Evolutionary conservation across 345 rosid species (phyloP).

Genomic region (Tarenaya hassleriana): DNA sequence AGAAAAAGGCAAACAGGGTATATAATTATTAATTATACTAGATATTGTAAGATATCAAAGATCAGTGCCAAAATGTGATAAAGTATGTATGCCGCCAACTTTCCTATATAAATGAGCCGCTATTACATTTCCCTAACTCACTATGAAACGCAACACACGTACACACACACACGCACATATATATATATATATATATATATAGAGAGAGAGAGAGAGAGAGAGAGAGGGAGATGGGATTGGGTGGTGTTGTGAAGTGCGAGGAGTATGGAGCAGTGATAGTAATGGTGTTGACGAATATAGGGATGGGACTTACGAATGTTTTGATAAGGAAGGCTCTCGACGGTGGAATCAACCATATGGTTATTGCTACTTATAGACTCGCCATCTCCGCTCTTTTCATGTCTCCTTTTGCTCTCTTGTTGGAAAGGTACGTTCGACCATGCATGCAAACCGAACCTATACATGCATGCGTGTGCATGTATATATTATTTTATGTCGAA

Average conservation of each 20-base stretch:
- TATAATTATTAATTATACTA: too few species aligned
- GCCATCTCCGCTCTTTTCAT: slow-evolving; percentile 49
- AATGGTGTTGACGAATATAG: slow-evolving; percentile 45
- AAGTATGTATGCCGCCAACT: too few species aligned
- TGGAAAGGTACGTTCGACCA: slow-evolving; percentile 49
- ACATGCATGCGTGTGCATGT: neutral
- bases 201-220: neutral
- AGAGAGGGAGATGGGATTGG: slow-evolving; percentile 15
- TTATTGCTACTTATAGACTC: slow-evolving; percentile 60
- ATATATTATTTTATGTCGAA: too few species aligned
- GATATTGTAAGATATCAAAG: too few species aligned
- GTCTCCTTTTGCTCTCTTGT: slow-evolving; percentile 52
- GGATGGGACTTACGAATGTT: slow-evolving; percentile 50
- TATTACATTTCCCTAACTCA: too few species aligned
- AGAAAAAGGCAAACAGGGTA: too few species aligned
- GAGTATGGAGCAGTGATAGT: slow-evolving; percentile 46
- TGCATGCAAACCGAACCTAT: neutral
- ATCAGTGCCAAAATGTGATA: too few species aligned
- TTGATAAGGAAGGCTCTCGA: slow-evolving; percentile 61
- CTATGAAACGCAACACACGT: too few species aligned
- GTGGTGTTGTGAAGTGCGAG: slow-evolving; percentile 16
- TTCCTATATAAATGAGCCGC: too few species aligned
- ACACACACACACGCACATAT: too few species aligned
- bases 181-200: too few species aligned
- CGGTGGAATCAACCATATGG: slow-evolving; percentile 52